These are phyloP conservation scores for Hirschfeldia incana DNA, from an alignment of 345 rosid species.

Conservation along the genomic window DNA sequence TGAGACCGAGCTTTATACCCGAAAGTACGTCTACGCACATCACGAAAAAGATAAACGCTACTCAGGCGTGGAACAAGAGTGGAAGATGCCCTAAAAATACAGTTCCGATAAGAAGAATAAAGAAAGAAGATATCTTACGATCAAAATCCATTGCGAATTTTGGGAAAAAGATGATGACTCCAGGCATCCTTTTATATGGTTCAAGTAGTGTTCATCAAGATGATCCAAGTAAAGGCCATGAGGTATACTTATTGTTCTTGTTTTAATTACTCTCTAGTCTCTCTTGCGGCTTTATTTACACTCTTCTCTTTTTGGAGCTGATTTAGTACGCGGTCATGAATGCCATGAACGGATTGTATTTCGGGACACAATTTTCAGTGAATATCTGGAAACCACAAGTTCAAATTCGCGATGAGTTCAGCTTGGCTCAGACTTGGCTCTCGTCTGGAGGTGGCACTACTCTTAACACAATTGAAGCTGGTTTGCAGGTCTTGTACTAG, in stretches of 20 bases:
- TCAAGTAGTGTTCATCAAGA: too few species aligned
- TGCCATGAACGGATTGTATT: constrained; percentile 40
- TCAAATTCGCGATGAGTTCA: constrained; percentile 47
- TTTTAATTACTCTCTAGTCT: background rate
- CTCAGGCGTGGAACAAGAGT: constrained; percentile 54
- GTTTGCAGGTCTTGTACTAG: constrained; percentile 53
- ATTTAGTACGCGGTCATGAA: constrained; percentile 49
- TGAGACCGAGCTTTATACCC: constrained; percentile 55
- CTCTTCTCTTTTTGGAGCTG: background rate
- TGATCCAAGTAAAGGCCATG: background rate
- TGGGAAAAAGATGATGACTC: constrained; percentile 51
- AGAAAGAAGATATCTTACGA: constrained; percentile 51
- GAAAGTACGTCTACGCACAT: constrained; percentile 42
- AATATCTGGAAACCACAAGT: constrained; percentile 60
- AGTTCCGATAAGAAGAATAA: constrained; percentile 58
- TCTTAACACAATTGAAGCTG: constrained; percentile 63
- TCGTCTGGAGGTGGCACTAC: constrained; percentile 43
- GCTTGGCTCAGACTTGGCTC: constrained; percentile 62
- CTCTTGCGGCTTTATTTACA: background rate
- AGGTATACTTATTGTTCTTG: constrained; percentile 23
- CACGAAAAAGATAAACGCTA: constrained; percentile 12
- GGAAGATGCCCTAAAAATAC: constrained; percentile 55
- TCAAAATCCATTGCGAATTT: constrained; percentile 46
- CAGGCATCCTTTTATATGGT: background rate
- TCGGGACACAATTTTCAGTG: constrained; percentile 51